Conservation (phyloP, 495 filamentous ascomycete genomes). For the Xeromyces bisporus region DNA sequence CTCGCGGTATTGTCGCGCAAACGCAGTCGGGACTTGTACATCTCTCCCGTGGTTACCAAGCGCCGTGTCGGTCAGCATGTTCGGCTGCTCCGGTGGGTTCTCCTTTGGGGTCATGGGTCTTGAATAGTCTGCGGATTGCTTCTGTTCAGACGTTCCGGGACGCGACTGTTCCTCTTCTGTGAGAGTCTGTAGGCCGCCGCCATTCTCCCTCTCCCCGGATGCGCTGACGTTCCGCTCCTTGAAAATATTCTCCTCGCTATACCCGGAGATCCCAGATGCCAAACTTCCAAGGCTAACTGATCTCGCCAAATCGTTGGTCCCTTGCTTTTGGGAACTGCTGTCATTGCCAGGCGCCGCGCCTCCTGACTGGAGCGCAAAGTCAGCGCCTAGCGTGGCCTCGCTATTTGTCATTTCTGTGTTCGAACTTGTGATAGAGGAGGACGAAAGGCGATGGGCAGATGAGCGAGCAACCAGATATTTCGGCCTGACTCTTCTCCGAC, state of each 20-base stretch:
- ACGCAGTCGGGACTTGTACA: constrained; percentile 75
- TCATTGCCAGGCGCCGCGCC: constrained; percentile 52
- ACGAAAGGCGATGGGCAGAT: constrained; percentile 60
- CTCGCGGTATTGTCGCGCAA: constrained; percentile 67
- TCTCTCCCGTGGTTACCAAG: constrained; percentile 76
- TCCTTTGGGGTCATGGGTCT: constrained; percentile 31
- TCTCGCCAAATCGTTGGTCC: constrained; percentile 45
- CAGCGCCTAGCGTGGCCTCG: constrained; percentile 59
- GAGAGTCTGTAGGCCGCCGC: constrained; percentile 40
- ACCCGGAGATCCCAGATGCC: constrained; percentile 74
- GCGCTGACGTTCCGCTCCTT: constrained; percentile 24
- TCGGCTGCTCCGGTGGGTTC: constrained; percentile 22
- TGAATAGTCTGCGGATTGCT: constrained; percentile 21
- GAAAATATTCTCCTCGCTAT: constrained; percentile 40
- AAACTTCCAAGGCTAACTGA: constrained; percentile 86
- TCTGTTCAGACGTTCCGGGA: constrained; percentile 27
- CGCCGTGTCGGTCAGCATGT: constrained; percentile 67
- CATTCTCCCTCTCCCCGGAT: constrained; percentile 28
- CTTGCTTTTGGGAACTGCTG: constrained; percentile 21
- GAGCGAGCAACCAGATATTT: constrained; percentile 59
- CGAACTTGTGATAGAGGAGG: constrained; percentile 52
- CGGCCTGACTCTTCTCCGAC: constrained; percentile 36
- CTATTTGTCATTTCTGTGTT: constrained; percentile 43
- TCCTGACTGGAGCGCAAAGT: constrained; percentile 73
- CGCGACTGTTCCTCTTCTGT: constrained; percentile 41